These are phyloP conservation scores for Fusarium chaquense DNA, from an alignment of 2,329 filamentous ascomycete species.

Conservation along the genomic window DNA sequence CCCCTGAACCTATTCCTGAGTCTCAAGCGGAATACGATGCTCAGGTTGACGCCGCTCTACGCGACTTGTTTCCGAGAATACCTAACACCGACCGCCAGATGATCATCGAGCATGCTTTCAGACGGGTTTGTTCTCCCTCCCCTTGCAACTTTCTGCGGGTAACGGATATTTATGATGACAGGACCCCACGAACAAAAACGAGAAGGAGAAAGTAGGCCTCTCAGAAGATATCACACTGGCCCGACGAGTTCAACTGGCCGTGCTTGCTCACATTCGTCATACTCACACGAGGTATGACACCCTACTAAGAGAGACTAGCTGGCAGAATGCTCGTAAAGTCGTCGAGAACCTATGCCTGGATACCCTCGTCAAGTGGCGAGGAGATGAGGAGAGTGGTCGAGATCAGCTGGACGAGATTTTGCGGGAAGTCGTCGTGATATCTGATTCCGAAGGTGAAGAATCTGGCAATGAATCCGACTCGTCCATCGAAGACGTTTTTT, in stretches of 20 bases:
- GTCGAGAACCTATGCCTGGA: constrained; percentile 73
- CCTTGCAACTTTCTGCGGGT: background rate
- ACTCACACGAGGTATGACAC: constrained; percentile 75
- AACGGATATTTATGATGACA: constrained; percentile 48
- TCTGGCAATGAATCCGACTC: constrained; percentile 55
- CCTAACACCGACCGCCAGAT: constrained; percentile 72
- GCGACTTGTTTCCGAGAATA: constrained; percentile 74
- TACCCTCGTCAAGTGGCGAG: constrained; percentile 77
- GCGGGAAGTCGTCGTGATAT: constrained; percentile 74
- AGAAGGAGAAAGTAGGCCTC: constrained; percentile 69
- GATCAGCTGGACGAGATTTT: constrained; percentile 76
- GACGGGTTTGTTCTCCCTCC: constrained; percentile 62
- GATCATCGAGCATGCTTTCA: constrained; percentile 73
- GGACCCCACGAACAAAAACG: constrained; percentile 64
- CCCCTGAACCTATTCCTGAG: constrained; percentile 70
- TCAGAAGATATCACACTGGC: constrained; percentile 67
- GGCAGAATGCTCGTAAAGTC: constrained; percentile 70
- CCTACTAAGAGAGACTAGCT: constrained; percentile 68
- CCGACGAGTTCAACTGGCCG: constrained; percentile 73
- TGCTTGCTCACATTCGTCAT: constrained; percentile 75
- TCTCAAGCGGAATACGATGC: constrained; percentile 70
- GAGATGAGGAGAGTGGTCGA: constrained; percentile 75
- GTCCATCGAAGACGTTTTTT: constrained; percentile 45
- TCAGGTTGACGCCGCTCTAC: constrained; percentile 71
- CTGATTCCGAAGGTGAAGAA: constrained; percentile 66